Conservation (phyloP, 2,329 filamentous ascomycete species). For the Juglanconis sp. region DNA sequence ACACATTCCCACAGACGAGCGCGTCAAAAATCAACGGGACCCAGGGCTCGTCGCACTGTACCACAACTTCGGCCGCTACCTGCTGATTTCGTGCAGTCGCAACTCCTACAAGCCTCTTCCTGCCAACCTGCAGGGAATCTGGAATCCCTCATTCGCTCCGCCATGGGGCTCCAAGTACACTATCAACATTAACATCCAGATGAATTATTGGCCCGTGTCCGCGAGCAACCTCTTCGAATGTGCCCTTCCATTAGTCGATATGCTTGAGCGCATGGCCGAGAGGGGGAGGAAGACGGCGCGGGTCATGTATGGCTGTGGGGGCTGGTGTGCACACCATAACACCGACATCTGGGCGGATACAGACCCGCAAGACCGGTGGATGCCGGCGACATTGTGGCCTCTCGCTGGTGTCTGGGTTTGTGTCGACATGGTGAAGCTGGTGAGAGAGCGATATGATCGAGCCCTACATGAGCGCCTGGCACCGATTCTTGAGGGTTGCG, state of each 20-base stretch:
- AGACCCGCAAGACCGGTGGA: conserved; percentile 31
- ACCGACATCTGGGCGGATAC: conserved; percentile 36
- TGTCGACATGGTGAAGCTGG: conserved; percentile 27
- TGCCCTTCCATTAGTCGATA: conserved; percentile 35
- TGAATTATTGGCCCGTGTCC: conserved; percentile 49
- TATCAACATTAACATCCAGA: conserved; percentile 50
- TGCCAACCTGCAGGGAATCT: conserved; percentile 43
- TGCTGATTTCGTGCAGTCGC: conserved; percentile 34
- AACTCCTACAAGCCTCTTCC: conserved; percentile 30
- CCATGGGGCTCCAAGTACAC: conserved; percentile 48
- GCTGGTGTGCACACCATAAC: conserved; percentile 35
- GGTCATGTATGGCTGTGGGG: conserved; percentile 31
- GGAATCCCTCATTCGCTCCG: conserved; percentile 39
- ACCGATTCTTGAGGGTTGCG: conserved; percentile 27
- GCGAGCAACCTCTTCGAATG: conserved; percentile 27
- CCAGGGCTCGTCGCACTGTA: conserved; percentile 30
- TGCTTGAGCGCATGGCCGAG: conserved; percentile 34
- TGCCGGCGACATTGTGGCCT: conserved; percentile 29
- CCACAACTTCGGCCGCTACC: conserved; percentile 36
- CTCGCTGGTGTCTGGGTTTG: conserved; percentile 28
- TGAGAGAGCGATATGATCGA: conserved; percentile 24
- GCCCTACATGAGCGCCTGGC: conserved; percentile 24
- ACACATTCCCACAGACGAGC: conserved; percentile 20
- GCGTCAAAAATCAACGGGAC: conserved; percentile 19
- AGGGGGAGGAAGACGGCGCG: conserved; percentile 30